phyloP scores from a whole-genome alignment of 306 rosid species.

The Casuarina equisetifolia region DNA sequence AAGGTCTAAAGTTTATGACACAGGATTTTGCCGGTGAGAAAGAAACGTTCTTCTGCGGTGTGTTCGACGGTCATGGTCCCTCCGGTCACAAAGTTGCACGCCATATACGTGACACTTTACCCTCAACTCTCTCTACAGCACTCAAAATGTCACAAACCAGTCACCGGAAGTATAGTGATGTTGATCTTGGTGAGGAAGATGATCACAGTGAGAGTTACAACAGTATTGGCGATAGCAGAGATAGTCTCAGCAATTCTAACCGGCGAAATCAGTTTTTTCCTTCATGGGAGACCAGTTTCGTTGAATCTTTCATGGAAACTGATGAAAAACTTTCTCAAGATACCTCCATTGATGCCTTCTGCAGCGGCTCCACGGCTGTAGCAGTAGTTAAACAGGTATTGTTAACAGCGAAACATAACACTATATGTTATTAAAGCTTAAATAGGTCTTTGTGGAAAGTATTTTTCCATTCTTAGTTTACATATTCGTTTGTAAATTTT shows the following conservation, averaged over 20 bases:
- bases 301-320: constrained; percentile 60
- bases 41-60: constrained; percentile 71
- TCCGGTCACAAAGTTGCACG: constrained; percentile 73
- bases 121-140: constrained; percentile 66
- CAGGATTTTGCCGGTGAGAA: constrained; percentile 69
- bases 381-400: constrained; percentile 77
- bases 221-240: background rate
- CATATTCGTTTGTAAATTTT: constrained; percentile 1
- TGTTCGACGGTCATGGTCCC: constrained; percentile 98
- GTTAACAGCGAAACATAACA: background rate
- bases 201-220: background rate
- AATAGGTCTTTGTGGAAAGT: no score
- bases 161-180: constrained; percentile 19
- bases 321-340: constrained; percentile 64
- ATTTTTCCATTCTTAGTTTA: no score
- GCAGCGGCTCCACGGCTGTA: constrained; percentile 90
- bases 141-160: constrained; percentile 50
- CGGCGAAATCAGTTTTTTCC: constrained; percentile 40
- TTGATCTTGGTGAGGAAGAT: constrained; percentile 24
- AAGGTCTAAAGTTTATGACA: background rate
- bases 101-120: constrained; percentile 59
- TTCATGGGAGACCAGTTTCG: constrained; percentile 69
- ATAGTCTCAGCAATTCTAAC: background rate
- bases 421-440: no score
- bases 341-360: constrained; percentile 62